These are phyloP conservation scores for Psilocybe azurescens DNA, from an alignment of 768 basidiomycete genomes.

Conservation along the genomic window DNA sequence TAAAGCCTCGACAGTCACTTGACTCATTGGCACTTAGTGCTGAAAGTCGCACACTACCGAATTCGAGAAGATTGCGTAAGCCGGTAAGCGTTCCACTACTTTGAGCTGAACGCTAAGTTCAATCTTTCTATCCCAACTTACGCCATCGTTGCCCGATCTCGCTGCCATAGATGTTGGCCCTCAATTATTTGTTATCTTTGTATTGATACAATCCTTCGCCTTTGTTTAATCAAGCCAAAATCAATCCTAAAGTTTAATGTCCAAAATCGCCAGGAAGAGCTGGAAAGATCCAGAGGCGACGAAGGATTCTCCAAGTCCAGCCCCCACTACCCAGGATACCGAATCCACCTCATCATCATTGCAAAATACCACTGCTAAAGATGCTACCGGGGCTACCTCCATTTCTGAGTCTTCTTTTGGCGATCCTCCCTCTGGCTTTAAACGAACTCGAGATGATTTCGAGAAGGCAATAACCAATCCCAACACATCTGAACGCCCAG, in stretches of 20 bases:
- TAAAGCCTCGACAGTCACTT: background rate
- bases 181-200: background rate
- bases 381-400: background rate
- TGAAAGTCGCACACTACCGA: background rate
- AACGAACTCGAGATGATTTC: constrained; percentile 26
- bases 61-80: background rate
- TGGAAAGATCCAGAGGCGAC: constrained; percentile 43
- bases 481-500: constrained; percentile 23
- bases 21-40: background rate
- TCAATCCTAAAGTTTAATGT: constrained; percentile 38
- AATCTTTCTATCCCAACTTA: too few relatives aligned
- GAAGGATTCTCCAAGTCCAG: constrained; percentile 23
- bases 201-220: background rate
- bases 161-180: background rate
- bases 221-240: background rate
- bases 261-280: constrained; percentile 55
- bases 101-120: too few relatives aligned
- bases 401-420: background rate
- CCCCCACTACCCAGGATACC: constrained; percentile 9
- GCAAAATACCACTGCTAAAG: background rate
- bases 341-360: background rate
- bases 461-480: constrained; percentile 21
- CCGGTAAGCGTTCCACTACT: background rate
- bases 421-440: constrained; percentile 8
- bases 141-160: too few relatives aligned